Percentiles rank a stretch among this genome's conserved stretches.
phyloP scores from a whole-genome alignment of 345 rosid species.

The Aurinia saxatilis region DNA sequence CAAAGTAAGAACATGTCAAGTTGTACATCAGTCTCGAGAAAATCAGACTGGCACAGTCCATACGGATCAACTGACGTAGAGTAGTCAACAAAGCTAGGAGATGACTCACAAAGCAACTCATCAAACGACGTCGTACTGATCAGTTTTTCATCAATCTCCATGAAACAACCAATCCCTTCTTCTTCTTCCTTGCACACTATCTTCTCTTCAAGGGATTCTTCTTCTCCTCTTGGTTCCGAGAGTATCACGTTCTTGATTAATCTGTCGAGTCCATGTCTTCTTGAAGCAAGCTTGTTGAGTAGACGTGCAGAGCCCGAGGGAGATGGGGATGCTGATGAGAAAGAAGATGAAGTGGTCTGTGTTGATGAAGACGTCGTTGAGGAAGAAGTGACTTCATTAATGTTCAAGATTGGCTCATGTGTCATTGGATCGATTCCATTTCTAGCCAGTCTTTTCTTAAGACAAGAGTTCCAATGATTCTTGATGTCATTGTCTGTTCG shows the following conservation, averaged over 20 bases:
- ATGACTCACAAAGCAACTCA: neutral
- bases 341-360: neutral
- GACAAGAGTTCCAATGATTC: constrained; percentile 32
- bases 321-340: neutral
- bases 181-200: neutral
- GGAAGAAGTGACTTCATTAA: neutral
- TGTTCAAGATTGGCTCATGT: constrained; percentile 8
- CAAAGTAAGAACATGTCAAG: constrained; percentile 4
- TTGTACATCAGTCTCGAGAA: constrained; percentile 6
- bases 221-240: constrained; percentile 3
- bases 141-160: constrained; percentile 16
- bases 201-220: constrained; percentile 1
- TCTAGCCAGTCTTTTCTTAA: constrained; percentile 25
- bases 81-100: neutral
- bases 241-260: constrained; percentile 11
- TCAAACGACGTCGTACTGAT: neutral
- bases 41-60: neutral
- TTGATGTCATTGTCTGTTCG: constrained; percentile 33
- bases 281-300: constrained; percentile 28
- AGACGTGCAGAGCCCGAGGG: constrained; percentile 8
- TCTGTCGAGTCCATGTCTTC: constrained; percentile 1
- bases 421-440: constrained; percentile 26
- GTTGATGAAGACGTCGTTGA: constrained; percentile 8
- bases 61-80: neutral
- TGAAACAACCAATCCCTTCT: constrained; percentile 7